Conservation (phyloP, 2,329 filamentous ascomycete genomes). For the Neurospora sp. region DNA sequence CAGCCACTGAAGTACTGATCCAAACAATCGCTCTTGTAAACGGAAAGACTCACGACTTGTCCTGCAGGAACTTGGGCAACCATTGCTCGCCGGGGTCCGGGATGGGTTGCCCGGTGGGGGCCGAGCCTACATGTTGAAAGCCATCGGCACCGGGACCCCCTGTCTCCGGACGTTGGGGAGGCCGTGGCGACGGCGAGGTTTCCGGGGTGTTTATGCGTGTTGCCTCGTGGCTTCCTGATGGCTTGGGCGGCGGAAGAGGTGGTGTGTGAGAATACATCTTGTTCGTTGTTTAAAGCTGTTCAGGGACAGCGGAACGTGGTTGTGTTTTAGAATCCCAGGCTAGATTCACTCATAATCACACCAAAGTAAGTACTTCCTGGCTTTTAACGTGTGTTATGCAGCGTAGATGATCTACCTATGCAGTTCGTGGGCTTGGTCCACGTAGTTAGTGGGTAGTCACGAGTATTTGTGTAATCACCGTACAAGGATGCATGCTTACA, state of each 20-base stretch:
- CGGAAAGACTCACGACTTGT: constrained; percentile 60
- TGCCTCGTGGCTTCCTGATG: constrained; percentile 58
- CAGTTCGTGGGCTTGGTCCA: neutral
- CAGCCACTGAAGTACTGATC: neutral
- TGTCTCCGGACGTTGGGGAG: neutral
- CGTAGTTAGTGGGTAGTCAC: neutral
- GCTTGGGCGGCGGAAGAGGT: constrained; percentile 64
- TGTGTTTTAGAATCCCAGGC: neutral
- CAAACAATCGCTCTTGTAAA: neutral
- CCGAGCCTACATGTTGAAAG: neutral
- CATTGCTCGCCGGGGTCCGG: constrained; percentile 61
- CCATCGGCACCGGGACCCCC: neutral
- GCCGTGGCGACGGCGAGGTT: constrained; percentile 32
- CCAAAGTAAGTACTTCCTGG: neutral
- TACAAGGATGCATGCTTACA: neutral
- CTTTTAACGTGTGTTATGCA: neutral
- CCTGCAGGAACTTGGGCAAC: constrained; percentile 66
- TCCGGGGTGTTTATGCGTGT: constrained; percentile 58
- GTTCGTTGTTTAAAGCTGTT: constrained; percentile 11
- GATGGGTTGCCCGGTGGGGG: constrained; percentile 22
- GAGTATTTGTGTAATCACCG: neutral
- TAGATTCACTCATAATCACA: neutral
- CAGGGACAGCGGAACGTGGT: neutral
- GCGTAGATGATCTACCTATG: neutral
- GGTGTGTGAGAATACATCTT: constrained; percentile 43